Conservation (phyloP, 2,329 filamentous ascomycete species). For the Fusarium austroafricanum region DNA sequence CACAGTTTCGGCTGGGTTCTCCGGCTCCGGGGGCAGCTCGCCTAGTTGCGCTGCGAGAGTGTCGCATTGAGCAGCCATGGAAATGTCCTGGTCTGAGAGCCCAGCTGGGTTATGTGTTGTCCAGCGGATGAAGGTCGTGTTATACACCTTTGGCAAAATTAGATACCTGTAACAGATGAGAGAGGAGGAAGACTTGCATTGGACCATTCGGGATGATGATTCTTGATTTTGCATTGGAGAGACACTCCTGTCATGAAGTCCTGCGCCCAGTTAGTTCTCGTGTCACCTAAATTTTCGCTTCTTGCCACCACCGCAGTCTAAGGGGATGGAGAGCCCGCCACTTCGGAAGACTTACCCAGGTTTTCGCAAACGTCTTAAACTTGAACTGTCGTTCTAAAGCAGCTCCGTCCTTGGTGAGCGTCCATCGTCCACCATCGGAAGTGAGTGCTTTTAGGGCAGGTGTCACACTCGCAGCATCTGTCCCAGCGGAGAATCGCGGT, state of each 20-base stretch:
- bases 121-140: slow-evolving; percentile 77
- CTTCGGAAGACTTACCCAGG: slow-evolving; percentile 63
- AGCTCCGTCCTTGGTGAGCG: slow-evolving; percentile 60
- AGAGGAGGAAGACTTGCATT: slow-evolving; percentile 61
- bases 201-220: slow-evolving; percentile 82
- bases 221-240: slow-evolving; percentile 73
- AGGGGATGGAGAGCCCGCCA: neutral
- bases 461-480: slow-evolving; percentile 54
- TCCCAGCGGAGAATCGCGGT: slow-evolving; percentile 59
- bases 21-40: slow-evolving; percentile 57
- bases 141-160: slow-evolving; percentile 68
- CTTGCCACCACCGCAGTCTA: neutral
- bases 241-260: slow-evolving; percentile 81
- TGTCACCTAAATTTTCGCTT: neutral
- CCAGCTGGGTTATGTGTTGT: slow-evolving; percentile 76
- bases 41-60: slow-evolving; percentile 66
- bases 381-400: slow-evolving; percentile 70
- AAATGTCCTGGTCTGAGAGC: slow-evolving; percentile 72
- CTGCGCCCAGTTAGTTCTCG: slow-evolving; percentile 52
- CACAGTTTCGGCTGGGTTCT: slow-evolving; percentile 23
- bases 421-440: slow-evolving; percentile 60
- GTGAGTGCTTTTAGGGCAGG: slow-evolving; percentile 53
- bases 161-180: neutral
- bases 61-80: slow-evolving; percentile 73
- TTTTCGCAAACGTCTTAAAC: slow-evolving; percentile 74